These are phyloP conservation scores for Oropetium thomaeum DNA, from an alignment of 176 grass and related monocot genomes.

Conservation along the genomic window DNA sequence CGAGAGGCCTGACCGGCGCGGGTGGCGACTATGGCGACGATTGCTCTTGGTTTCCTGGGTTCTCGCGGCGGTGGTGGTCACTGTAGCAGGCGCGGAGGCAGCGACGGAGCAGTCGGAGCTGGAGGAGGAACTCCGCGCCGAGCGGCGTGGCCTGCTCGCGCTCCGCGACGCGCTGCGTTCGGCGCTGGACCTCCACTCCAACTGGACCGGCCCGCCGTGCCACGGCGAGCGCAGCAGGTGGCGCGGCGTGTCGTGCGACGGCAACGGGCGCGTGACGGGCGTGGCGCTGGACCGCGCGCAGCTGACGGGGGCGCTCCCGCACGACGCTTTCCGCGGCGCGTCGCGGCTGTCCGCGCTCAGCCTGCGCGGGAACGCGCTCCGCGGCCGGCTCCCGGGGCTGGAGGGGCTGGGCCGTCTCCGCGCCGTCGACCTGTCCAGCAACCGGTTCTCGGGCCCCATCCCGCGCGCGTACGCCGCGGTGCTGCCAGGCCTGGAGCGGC, in stretches of 20 bases:
- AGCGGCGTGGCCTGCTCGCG: constrained; percentile 60
- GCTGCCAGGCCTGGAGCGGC: constrained; percentile 30
- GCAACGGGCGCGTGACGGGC: constrained; percentile 52
- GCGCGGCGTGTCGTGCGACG: constrained; percentile 66
- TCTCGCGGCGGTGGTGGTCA: background rate
- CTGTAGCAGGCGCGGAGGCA: background rate
- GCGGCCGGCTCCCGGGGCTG: constrained; percentile 60
- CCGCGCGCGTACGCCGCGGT: constrained; percentile 31
- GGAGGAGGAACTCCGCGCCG: constrained; percentile 48
- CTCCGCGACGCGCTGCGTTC: constrained; percentile 81
- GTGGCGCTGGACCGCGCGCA: constrained; percentile 59
- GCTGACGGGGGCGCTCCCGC: constrained; percentile 58
- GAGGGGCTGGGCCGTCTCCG: constrained; percentile 46
- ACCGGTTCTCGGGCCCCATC: constrained; percentile 83
- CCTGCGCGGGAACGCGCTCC: constrained; percentile 75
- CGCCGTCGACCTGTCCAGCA: constrained; percentile 62
- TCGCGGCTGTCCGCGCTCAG: constrained; percentile 43
- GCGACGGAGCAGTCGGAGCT: constrained; percentile 24
- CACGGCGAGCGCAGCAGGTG: constrained; percentile 60
- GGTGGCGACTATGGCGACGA: background rate
- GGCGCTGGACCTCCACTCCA: constrained; percentile 71
- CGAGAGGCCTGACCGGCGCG: background rate
- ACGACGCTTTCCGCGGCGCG: constrained; percentile 34
- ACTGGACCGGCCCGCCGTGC: constrained; percentile 95
- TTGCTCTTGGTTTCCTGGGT: background rate